Base-by-base conservation (phyloP, 129 eudicot species). In the Solidago caesia region DNA sequence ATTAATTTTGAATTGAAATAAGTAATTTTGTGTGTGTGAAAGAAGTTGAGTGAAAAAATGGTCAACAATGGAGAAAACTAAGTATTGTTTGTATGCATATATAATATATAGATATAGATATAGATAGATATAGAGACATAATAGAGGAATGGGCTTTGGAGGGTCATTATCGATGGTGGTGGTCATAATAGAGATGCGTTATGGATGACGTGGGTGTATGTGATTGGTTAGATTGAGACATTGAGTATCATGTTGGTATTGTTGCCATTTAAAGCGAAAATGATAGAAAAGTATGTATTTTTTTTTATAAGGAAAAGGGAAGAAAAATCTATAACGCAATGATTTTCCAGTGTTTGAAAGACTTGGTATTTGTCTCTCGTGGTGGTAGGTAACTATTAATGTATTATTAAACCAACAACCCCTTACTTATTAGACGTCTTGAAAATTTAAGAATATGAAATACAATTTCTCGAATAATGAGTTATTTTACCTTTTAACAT, bases 61-160 rank as follows among this genome's bases (percentile, higher is more conserved):
- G 75, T 80, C 64, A 69, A 41, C 60, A 69, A 49, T 51, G 77
- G 67, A 51, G 77, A 71, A 65, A 57, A 74, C 48, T 51, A 77
- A 53, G 62, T 43, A 44, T 73, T 41, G 46, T 49, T 64, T 60
- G 44, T 41, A 15, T 15, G 42, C 21, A 21, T 21, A 21, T 21
- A 21, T 21, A 21, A 21, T 62, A 21, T 48, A 47, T 16, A 33
- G n/a, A n/a, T n/a, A 33, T 33, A 33, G 21, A 27, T 14, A 48
- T 21, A 56, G 1, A 33, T 33, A 33, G 21, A 27, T 14, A 48
- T 21, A 56, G 1, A 58, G 6, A 72, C 8, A 29, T n/a, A n/a
- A 21, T 63, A 26, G 67, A 68, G 75, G 72, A 14, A 60, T 61
- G 74, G 74, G 16, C 15, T 8, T 10, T 51, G 56, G 56, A 12